Base-by-base conservation (phyloP, 768 basidiomycete genomes). In the Tephrocybe sp. region DNA sequence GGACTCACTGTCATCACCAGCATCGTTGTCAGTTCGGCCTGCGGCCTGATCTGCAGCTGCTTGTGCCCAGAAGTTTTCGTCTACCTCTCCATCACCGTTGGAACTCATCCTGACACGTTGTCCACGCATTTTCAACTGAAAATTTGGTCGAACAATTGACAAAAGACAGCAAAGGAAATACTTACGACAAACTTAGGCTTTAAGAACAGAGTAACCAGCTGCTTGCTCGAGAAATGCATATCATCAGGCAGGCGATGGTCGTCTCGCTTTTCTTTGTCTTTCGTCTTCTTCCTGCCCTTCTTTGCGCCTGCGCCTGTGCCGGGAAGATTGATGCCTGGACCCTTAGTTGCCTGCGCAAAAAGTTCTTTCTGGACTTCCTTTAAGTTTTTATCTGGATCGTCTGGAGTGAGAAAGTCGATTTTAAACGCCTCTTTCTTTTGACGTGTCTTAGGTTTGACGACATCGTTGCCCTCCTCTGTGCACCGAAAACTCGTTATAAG, bases 41-140 rank as follows among this genome's bases (percentile, higher is more conserved):
- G 79, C 87, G 12, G 84, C 85, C 66, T 90, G 85, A 45, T 89
- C 83, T 0, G 91, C 92, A 9, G 93, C 94, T 4, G 92, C 92
- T 60, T 92, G 89, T 0, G 94, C 95, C 97, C 97, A 98, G 74
- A 94, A 98, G 54, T 89, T 84, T 69, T 95, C 93, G 63, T 98
- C 96, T 22, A 96, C 85, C 67, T 97, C 94, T 23, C 89, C 93
- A 56, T 93, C 87, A 23, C 78, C 82, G 23, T 78, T 75, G 49
- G 82, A 77, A 50, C 84, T 82, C 58, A 76, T 70, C 58, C 65
- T 61, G 40, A 76, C 81, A 33, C 77, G 76, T 48, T 83, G 83
- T 7, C 90, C 89, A 12, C 94, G 84, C 92, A 97, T 94, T 62
- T 83, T 89, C 33, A 98, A 70, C 96, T 98, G 26, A 26, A 26